A percentile compares a stretch with the other conserved stretches of the same genome.
Conservation (phyloP, 768 basidiomycete species). For the Lanmaoa rubissima region DNA sequence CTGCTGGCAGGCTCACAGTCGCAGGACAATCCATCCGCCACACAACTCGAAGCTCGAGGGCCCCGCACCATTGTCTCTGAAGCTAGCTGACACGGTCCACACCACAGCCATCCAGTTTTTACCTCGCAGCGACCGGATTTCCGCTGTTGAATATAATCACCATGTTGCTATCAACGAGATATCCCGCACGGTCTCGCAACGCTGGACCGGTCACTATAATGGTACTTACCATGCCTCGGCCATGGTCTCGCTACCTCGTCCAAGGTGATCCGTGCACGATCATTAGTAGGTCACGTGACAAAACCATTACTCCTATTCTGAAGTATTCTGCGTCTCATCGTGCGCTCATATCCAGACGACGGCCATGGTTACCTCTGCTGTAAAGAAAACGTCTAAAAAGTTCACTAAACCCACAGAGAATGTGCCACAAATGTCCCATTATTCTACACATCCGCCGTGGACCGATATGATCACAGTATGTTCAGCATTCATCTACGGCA, state of each 20-base stretch:
- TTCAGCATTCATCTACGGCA: background rate
- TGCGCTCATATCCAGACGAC: background rate
- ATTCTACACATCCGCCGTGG: constrained; percentile 52
- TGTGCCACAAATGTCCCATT: constrained; percentile 31
- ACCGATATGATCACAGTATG: constrained; percentile 44
- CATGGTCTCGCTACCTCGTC: background rate
- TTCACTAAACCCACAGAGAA: constrained; percentile 3
- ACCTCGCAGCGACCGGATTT: background rate
- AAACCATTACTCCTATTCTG: constrained; percentile 1
- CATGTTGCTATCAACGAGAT: background rate
- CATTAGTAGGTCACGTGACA: constrained; percentile 3
- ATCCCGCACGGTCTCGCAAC: background rate
- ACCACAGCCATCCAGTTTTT: background rate
- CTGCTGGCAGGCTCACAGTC: background rate
- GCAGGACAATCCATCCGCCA: background rate
- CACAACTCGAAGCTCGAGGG: background rate
- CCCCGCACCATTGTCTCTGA: background rate
- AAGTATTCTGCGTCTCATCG: background rate
- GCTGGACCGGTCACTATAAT: background rate
- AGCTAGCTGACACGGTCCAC: background rate
- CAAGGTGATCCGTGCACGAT: background rate
- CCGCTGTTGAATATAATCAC: background rate
- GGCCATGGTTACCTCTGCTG: constrained; percentile 9
- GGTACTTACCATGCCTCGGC: background rate
- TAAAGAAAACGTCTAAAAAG: constrained; percentile 12